phyloP scores from a whole-genome alignment of 495 filamentous ascomycete species.

The Elasticomyces elasticus region DNA sequence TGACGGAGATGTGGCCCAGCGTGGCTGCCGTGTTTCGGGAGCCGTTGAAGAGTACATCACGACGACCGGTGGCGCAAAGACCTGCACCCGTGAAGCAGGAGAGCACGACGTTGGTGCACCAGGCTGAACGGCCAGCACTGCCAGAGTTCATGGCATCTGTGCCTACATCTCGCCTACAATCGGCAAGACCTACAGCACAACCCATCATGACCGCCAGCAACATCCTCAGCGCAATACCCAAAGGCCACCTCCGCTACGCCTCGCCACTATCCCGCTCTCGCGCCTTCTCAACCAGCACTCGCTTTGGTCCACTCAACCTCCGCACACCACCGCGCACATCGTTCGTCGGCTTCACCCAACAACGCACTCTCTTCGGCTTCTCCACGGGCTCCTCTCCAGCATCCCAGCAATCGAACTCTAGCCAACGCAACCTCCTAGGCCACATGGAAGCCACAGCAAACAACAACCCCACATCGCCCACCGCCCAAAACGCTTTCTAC shows the following conservation, averaged over 20 bases:
- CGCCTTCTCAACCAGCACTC: constrained; percentile 3
- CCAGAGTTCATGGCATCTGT: neutral
- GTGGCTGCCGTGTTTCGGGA: neutral
- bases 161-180: neutral
- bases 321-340: constrained; percentile 2
- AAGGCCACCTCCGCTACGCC: constrained; percentile 6
- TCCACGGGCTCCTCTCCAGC: constrained; percentile 28
- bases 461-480: constrained; percentile 74
- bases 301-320: neutral
- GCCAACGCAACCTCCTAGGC: constrained; percentile 50
- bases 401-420: too few species aligned
- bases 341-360: constrained; percentile 20
- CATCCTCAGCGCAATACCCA: constrained; percentile 4
- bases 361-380: constrained; percentile 36
- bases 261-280: constrained; percentile 16
- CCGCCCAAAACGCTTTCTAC: constrained; percentile 87
- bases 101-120: neutral
- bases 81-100: neutral
- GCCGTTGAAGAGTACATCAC: neutral
- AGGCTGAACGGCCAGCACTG: neutral
- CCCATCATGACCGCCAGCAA: neutral
- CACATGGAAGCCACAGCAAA: constrained; percentile 83
- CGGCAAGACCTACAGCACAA: neutral
- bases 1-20: constrained; percentile 3
- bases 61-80: neutral